A percentile compares a stretch with the other conserved stretches of the same genome.
phyloP scores from a whole-genome alignment of 2,329 filamentous ascomycete genomes.

The Aspergillus brunneoviolaceus region DNA sequence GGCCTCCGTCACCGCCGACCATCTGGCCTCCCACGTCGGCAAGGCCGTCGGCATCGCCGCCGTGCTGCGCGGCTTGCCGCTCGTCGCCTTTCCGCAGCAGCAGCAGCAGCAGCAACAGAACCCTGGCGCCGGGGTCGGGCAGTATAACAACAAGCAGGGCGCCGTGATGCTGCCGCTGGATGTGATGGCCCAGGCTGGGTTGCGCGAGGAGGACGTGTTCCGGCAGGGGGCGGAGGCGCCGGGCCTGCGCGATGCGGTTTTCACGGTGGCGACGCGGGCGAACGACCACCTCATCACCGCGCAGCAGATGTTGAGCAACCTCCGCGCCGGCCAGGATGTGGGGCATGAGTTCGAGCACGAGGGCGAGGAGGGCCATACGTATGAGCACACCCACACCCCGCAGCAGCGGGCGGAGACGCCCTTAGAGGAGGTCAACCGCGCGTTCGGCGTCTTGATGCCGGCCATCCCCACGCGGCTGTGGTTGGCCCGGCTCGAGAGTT shows the following conservation, averaged over 20 bases:
- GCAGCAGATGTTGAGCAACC: constrained; percentile 81
- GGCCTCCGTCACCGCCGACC: constrained; percentile 80
- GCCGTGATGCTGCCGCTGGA: constrained; percentile 81
- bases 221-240: constrained; percentile 73
- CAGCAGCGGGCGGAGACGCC: constrained; percentile 28
- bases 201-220: constrained; percentile 88
- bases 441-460: constrained; percentile 78
- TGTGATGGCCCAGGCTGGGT: constrained; percentile 76
- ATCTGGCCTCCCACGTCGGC: constrained; percentile 90
- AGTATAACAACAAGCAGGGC: constrained; percentile 50
- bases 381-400: constrained; percentile 28
- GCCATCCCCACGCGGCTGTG: constrained; percentile 76
- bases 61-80: constrained; percentile 79
- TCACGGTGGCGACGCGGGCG: constrained; percentile 85
- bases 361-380: constrained; percentile 67
- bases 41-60: constrained; percentile 89
- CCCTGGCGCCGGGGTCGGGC: constrained; percentile 39
- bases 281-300: constrained; percentile 96
- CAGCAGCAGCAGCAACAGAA: constrained; percentile 46
- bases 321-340: constrained; percentile 70
- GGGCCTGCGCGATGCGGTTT: constrained; percentile 85
- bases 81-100: constrained; percentile 74
- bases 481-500: constrained; percentile 71
- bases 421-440: constrained; percentile 59
- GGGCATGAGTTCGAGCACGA: constrained; percentile 89